These are phyloP conservation scores for Pseudozyma sp. DNA, from an alignment of 1,284 basidiomycete species.

Conservation along the genomic window DNA sequence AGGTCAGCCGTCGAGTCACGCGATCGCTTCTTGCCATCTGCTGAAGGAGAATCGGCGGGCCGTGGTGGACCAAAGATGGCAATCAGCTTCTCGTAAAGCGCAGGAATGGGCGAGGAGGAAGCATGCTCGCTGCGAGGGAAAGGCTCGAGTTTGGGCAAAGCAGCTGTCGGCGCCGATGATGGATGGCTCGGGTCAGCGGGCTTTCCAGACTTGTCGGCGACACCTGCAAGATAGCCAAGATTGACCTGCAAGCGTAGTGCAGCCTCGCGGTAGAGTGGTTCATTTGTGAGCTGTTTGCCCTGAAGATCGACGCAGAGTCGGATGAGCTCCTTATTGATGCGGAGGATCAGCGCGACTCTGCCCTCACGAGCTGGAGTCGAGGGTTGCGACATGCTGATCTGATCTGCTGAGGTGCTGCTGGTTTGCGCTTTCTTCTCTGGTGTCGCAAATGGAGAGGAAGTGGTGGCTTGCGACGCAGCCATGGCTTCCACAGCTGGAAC, in stretches of 20 bases:
- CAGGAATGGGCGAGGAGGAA: conserved; percentile 35
- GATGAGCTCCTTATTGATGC: conserved; percentile 63
- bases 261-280: conserved; percentile 50
- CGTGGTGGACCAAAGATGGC: conserved; percentile 17
- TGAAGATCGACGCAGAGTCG: conserved; percentile 55
- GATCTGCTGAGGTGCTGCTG: conserved; percentile 1
- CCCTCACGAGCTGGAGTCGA: conserved; percentile 38
- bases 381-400: conserved; percentile 12
- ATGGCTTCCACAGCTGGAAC: not conserved
- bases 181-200: conserved; percentile 6
- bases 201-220: conserved; percentile 50
- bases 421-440: conserved; percentile 16
- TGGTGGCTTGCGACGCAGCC: conserved; percentile 1
- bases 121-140: conserved; percentile 44
- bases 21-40: conserved; percentile 28
- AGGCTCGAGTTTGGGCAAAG: conserved; percentile 36
- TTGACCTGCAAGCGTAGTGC: conserved; percentile 53
- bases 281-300: conserved; percentile 32
- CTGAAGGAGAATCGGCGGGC: conserved; percentile 8
- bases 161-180: conserved; percentile 12
- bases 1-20: conserved; percentile 25
- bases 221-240: conserved; percentile 50
- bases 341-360: conserved; percentile 46
- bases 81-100: conserved; percentile 46
- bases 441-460: conserved; percentile 13